phyloP scores from a whole-genome alignment of 805 yeast genomes.

The Yarrowia sp. region DNA sequence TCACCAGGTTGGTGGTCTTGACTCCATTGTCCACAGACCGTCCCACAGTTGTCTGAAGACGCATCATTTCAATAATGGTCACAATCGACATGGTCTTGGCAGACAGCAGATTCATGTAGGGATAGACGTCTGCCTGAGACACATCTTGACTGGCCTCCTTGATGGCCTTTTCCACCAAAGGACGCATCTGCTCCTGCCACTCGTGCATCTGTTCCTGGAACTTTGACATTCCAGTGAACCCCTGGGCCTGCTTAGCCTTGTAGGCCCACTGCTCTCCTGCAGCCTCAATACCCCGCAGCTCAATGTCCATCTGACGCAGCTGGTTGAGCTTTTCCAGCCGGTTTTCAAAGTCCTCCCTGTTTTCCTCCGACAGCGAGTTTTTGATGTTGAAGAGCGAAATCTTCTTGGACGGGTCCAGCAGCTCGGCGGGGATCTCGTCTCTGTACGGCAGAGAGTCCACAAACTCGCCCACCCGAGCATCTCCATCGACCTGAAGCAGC shows the following conservation, averaged over 20 bases:
- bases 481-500: conserved; percentile 17
- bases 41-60: conserved; percentile 70
- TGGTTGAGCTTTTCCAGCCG: conserved; percentile 67
- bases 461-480: neutral
- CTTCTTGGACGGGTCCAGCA: conserved; percentile 35
- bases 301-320: conserved; percentile 72
- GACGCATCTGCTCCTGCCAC: conserved; percentile 77
- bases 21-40: conserved; percentile 58
- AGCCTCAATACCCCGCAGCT: conserved; percentile 74
- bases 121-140: conserved; percentile 37
- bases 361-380: conserved; percentile 48
- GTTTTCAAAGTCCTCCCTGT: conserved; percentile 52
- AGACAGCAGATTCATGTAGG: conserved; percentile 65
- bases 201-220: conserved; percentile 54
- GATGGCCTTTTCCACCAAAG: conserved; percentile 69
- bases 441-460: neutral
- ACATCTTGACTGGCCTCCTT: conserved; percentile 41
- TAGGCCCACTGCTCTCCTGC: conserved; percentile 88
- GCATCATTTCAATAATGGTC: conserved; percentile 76
- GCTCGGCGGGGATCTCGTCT: conserved; percentile 24
- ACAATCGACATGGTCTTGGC: conserved; percentile 81
- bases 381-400: conserved; percentile 68
- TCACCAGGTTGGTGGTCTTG: conserved; percentile 77
- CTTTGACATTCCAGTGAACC: conserved; percentile 2
- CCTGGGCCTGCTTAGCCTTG: conserved; percentile 51